phyloP scores from a whole-genome alignment of 1,139 yeast genomes.

The Pichia sp. region DNA sequence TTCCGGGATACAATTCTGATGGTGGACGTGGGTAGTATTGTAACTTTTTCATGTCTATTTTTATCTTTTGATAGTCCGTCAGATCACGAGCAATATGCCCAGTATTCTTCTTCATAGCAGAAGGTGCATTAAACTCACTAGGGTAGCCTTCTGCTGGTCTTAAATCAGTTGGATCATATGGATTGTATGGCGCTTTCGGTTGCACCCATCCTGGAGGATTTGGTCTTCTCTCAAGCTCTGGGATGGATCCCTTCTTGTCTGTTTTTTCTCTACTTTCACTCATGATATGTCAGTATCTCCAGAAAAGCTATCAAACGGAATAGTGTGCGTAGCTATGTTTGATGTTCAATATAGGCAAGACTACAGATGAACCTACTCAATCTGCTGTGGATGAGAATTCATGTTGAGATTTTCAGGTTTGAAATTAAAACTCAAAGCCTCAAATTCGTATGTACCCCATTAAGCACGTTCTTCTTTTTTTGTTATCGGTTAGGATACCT shows the following conservation, averaged over 20 bases:
- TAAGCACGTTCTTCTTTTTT: no score
- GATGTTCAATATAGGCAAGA: no score
- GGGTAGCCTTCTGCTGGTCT: constrained; percentile 86
- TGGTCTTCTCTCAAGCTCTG: constrained; percentile 47
- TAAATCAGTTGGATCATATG: constrained; percentile 69
- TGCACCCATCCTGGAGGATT: constrained; percentile 80
- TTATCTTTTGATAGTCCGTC: constrained; percentile 61
- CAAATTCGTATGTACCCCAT: no score
- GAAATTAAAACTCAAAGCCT: no score
- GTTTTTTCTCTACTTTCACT: background rate
- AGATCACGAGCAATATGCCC: constrained; percentile 57
- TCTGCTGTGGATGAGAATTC: no score
- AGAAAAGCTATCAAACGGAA: no score
- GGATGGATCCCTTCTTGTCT: constrained; percentile 4
- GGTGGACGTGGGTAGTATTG: constrained; percentile 77
- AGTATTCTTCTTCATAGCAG: constrained; percentile 47
- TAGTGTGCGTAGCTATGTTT: no score
- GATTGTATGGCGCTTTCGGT: constrained; percentile 79
- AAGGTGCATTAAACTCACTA: constrained; percentile 61
- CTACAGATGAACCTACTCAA: no score
- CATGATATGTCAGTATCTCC: background rate
- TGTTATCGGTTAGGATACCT: no score
- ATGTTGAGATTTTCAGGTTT: no score
- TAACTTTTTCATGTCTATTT: constrained; percentile 64
- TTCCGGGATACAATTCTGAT: constrained; percentile 71